Percentiles rank a stretch among this genome's conserved stretches.
These are phyloP conservation scores for Scutellaria minor DNA, from an alignment of 257 asterid genomes.

Conservation along the genomic window DNA sequence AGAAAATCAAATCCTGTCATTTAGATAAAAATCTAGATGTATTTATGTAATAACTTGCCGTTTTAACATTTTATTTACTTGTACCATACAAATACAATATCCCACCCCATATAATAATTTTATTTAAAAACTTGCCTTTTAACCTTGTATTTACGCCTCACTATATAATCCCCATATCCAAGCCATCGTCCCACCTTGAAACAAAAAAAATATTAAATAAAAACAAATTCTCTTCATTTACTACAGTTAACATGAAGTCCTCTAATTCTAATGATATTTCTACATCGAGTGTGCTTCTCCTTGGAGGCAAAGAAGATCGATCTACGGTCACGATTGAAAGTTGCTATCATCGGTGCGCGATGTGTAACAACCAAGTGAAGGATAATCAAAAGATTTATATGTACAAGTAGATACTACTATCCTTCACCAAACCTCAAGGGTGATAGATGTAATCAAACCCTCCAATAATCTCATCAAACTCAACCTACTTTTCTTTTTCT, in stretches of 20 bases:
- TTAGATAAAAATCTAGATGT: neutral
- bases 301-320: neutral
- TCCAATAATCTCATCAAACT: no score
- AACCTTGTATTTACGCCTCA: no score
- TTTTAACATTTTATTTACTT: neutral
- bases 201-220: no score
- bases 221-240: no score
- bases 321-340: neutral
- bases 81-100: no score
- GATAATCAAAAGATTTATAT: neutral
- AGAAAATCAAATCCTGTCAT: neutral
- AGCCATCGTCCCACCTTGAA: no score
- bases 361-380: neutral
- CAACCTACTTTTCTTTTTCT: neutral
- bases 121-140: no score
- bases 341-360: neutral
- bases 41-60: neutral
- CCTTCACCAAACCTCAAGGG: neutral
- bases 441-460: no score
- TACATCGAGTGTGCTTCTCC: neutral
- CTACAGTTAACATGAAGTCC: neutral
- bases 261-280: neutral
- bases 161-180: no score
- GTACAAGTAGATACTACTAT: neutral
- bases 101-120: no score